Evolutionary conservation across 495 filamentous ascomycete species (phyloP), one percentile per base, ranked within the genome.

Genomic region (Penicillium subrubescens): DNA sequence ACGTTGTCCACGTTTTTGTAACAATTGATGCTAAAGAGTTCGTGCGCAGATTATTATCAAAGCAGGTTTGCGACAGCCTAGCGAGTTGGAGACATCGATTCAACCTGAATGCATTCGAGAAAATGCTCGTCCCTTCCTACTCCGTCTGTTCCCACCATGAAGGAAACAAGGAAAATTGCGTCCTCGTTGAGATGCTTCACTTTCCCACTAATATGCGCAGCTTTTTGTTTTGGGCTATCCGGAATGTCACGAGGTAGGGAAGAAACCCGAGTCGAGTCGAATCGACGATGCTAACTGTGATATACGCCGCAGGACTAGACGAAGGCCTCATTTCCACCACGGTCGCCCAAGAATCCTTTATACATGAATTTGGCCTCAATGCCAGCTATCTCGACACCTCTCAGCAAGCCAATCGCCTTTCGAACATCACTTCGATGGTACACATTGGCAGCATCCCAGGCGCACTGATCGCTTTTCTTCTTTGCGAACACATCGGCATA

Each of bases 381-480:
- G 19, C n/a, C 6, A 23, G n/a, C 43, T 19, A 46, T 23, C 82
- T 87, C 67, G 80, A 80, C 68, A 81, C 82, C 1, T 61, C 62
- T 5, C 44, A 73, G 25, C 57, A 65, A 60, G 83, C 86, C 8
- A 82, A 86, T 59, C 83, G 83, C 63, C 82, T 85, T 57, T 85
- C 81, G 23, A 88, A 87, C 69, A 82, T 89, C 51, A 86, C 87
- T 0, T 75, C 85, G 23, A 89, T 88, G 87, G 87, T 88, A 4
- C 85, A 87, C 48, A 82, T 89, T 39, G 87, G 87, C 1, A 82
- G 78, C 57, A 79, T 89, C 19, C 80, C 71, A 0, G 87, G 87
- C 1, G 84, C 84, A 5, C 67, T 86, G 8, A 68, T 87, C 51
- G 87, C 86, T n/a, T 88, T 88, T 70, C 57, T 84, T 19, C 65